Evolutionary conservation across 2,329 filamentous ascomycete genomes (phyloP), one percentile per base, ranked within the genome.

Genomic region (Fusarium dlaminii): DNA sequence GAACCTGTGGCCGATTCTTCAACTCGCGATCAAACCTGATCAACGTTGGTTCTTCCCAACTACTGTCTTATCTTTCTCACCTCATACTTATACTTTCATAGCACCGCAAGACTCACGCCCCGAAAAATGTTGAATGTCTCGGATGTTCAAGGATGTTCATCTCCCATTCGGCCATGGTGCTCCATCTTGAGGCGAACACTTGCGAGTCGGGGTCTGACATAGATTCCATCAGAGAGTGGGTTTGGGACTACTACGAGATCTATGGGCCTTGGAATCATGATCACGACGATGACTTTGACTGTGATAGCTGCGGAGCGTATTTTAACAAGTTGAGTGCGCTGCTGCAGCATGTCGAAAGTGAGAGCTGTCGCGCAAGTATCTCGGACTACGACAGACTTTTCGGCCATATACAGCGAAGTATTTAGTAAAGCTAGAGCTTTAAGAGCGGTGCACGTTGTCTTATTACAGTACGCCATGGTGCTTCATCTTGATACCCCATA

Each of bases 321-420:
- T 56, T 40, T 7, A 3, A 9, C 13, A 55, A 22, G 1, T 49
- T 80, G 29, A 77, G 78, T 22, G 72, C 55, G 22, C 45, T 79
- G 8, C 59, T 79, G 5, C 74, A 80, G 27, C 78, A 79, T 45
- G 70, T 58, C 1, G 78, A 80, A 39, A 78, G 75, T 39, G 70
- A 75, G 20, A 51, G 32, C 2, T 79, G 77, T 5, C 30, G 65
- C 12, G 68, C 73, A 17, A n/a, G 34, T 3, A 30, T 43, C 13
- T 18, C 22, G 5, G 10, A 40, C 8, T 40, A 10, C 13, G 1
- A 4, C 4, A 8, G 4, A 8, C 40, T 59, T 15, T 17, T 59
- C 3, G 0, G 1, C 3, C 0, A 54, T 22, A 34, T 58, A 10
- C 14, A 9, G 20, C 2, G 2, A 1, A 1, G 5, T 12, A 37